Conservation (phyloP, 2,329 filamentous ascomycete species). For the Monilinia fructigena region DNA sequence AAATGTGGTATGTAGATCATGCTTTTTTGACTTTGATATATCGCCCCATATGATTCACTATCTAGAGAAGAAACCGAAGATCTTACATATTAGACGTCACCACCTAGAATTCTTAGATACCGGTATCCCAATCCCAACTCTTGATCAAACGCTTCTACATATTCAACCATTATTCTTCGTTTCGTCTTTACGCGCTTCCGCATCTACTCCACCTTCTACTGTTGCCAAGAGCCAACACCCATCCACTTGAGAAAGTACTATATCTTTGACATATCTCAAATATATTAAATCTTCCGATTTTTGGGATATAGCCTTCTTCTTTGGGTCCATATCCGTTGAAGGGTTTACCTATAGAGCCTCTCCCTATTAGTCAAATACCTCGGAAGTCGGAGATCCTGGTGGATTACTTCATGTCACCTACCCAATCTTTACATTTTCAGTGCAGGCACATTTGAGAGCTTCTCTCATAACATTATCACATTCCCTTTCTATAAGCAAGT, state of each 20-base stretch:
- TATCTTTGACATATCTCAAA: conserved; percentile 29
- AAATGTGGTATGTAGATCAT: conserved; percentile 21
- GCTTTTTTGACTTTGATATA: conserved; percentile 9
- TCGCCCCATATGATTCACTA: neutral
- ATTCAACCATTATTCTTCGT: conserved; percentile 8
- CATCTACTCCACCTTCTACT: conserved; percentile 11
- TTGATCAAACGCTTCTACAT: conserved; percentile 14
- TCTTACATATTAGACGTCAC: conserved; percentile 14
- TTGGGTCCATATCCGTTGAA: conserved; percentile 17
- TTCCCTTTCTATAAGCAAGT: conserved; percentile 31
- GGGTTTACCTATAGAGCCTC: neutral
- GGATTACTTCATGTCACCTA: conserved; percentile 19
- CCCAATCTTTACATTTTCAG: conserved; percentile 22
- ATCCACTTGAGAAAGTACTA: conserved; percentile 20
- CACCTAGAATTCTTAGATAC: neutral
- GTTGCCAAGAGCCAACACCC: conserved; percentile 11
- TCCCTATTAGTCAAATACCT: conserved; percentile 1
- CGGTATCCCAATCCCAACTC: neutral
- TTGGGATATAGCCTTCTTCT: conserved; percentile 3
- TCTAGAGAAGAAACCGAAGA: neutral
- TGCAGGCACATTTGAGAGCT: conserved; percentile 34
- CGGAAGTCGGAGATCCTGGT: neutral
- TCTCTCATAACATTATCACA: conserved; percentile 21
- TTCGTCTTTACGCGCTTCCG: conserved; percentile 17
- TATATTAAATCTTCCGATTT: conserved; percentile 18